Conservation (phyloP, 257 asterid genomes). For the Craterostigma plantagineum region DNA sequence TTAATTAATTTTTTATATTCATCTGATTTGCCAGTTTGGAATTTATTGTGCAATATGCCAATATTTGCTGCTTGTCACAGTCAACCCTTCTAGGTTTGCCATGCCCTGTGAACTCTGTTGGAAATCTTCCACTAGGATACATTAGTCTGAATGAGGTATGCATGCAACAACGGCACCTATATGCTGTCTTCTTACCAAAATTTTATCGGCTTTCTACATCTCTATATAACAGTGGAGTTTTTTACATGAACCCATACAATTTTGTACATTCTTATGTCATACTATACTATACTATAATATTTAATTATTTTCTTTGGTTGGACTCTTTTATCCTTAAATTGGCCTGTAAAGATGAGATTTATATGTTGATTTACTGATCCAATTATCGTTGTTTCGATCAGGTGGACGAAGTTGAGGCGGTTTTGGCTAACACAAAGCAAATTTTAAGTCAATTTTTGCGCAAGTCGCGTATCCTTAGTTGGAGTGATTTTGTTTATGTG, state of each 20-base stretch:
- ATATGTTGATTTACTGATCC: slow-evolving; percentile 7
- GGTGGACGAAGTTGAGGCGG: slow-evolving; percentile 87
- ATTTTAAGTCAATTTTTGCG: slow-evolving; percentile 70
- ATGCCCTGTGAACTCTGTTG: slow-evolving; percentile 86
- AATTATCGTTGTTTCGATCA: slow-evolving; percentile 11
- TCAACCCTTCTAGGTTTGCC: slow-evolving; percentile 92
- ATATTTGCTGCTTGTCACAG: slow-evolving; percentile 28
- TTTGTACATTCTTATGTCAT: no score
- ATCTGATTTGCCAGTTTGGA: slow-evolving; percentile 2
- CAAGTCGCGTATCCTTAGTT: slow-evolving; percentile 69
- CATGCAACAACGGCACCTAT: not conserved
- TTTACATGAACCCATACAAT: no score
- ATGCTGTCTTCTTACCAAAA: no score
- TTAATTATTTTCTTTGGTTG: no score
- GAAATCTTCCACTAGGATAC: slow-evolving; percentile 77
- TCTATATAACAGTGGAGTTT: no score
- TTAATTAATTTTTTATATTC: slow-evolving; percentile 5
- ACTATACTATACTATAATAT: no score
- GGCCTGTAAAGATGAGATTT: no score
- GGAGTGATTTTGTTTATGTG: slow-evolving; percentile 4
- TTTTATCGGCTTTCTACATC: not conserved
- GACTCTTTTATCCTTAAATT: not conserved
- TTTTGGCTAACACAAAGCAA: slow-evolving; percentile 78
- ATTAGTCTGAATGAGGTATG: slow-evolving; percentile 54
- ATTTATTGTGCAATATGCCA: slow-evolving; percentile 9